Percentiles rank a stretch among this genome's conserved stretches.
Conservation (phyloP, 768 basidiomycete genomes). For the Lactarius tabidus region DNA sequence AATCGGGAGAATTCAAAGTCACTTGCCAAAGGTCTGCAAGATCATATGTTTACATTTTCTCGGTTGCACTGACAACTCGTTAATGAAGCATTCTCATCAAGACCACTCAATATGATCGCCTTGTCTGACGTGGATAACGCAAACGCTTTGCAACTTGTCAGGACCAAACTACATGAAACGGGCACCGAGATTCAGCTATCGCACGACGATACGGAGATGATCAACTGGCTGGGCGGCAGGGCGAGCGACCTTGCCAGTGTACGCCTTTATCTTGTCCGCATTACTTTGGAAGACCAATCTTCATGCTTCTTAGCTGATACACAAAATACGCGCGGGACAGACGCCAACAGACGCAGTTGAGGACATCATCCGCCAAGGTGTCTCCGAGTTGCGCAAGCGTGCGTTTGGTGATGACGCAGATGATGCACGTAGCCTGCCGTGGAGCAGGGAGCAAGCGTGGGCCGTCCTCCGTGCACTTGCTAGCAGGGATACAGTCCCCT, state of each 20-base stretch:
- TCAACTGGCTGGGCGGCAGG: conserved; percentile 83
- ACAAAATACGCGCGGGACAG: conserved; percentile 77
- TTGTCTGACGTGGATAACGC: conserved; percentile 81
- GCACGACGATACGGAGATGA: conserved; percentile 47
- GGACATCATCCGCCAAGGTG: conserved; percentile 77
- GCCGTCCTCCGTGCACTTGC: conserved; percentile 70
- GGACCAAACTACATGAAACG: conserved; percentile 65
- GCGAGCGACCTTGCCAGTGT: conserved; percentile 87
- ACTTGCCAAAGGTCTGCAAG: conserved; percentile 65
- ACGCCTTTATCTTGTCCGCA: conserved; percentile 30
- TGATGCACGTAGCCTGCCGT: conserved; percentile 76
- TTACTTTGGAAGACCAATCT: not conserved
- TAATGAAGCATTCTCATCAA: conserved; percentile 69
- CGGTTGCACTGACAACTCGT: not conserved
- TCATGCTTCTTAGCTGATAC: conserved; percentile 54
- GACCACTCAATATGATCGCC: conserved; percentile 72
- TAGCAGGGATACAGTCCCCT: conserved; percentile 67
- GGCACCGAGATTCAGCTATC: conserved; percentile 53
- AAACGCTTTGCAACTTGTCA: conserved; percentile 77
- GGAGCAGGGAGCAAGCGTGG: conserved; percentile 90
- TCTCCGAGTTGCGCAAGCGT: conserved; percentile 81
- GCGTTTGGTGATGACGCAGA: conserved; percentile 92
- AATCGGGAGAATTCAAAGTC: conserved; percentile 83
- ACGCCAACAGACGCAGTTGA: conserved; percentile 77
- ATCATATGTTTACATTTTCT: conserved; percentile 2